Base-by-base conservation (phyloP, 148 eudicot species). In the Rheum nobile region DNA sequence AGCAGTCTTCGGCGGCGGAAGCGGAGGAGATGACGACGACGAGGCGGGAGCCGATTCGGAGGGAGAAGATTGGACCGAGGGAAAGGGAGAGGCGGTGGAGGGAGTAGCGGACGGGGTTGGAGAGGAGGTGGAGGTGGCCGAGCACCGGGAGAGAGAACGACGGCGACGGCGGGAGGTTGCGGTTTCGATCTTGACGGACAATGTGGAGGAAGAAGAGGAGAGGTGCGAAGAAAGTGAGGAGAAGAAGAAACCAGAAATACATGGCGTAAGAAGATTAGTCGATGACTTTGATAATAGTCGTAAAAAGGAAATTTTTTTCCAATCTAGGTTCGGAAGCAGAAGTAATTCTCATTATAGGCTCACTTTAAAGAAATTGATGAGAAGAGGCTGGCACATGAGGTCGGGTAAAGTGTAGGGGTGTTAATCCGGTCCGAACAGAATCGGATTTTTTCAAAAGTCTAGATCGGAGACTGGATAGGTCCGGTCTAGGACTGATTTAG, bases 101-200 rank as follows among this genome's bases (percentile, higher is more conserved):
- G 39, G 86, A 75, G 67, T 68, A 44, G 35, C 81, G 85, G 71
- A 83, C 72, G 16, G 83, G 86, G 67, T 57, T 69, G 50, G 76
- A 75, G 19, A 83, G 75, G 61, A 83, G 84, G 71, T 78, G 82
- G 47, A 86, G 85, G 67, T 86, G 89, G 63, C 89, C 89, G 21
- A 84, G n/a, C 34, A 84, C 37, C 21, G 89, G 85, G 4, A 86
- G 67, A 1, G 79, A 1, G 72, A 70, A 35, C 26, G 78, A 46
- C 0, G 83, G 81, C 9, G 80, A 63, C 1, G 89, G 86, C 1
- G 89, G 86, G 14, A 55, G 67, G 71, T 78, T 82, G n/a, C 4
- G 69, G 29, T 12, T 74, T 61, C n/a, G 71, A n/a, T 1, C 29
- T 11, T 8, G 17, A 12, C 11, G 29, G 57, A 0, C 32, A 16